Evolutionary conservation across 768 basidiomycete genomes (phyloP).

Genomic region (Xanthoconium stramineum): DNA sequence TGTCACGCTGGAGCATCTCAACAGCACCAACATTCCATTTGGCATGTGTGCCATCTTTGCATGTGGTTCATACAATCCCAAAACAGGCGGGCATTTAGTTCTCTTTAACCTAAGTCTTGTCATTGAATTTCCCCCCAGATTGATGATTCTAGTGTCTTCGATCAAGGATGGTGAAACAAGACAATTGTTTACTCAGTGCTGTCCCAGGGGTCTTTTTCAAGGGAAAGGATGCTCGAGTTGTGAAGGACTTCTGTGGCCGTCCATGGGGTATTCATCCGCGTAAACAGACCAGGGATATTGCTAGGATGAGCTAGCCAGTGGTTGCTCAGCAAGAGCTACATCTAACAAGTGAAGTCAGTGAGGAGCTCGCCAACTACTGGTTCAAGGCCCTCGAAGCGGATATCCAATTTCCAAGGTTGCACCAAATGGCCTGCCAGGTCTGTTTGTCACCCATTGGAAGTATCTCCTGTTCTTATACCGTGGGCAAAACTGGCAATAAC

Average conservation of each 20-base stretch:
- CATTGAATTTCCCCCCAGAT: no score
- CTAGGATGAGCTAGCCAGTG: not conserved
- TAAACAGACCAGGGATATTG: not conserved
- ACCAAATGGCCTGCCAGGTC: not conserved
- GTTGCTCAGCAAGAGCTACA: slow-evolving; percentile 1
- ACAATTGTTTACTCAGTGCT: no score
- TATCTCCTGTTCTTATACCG: not conserved
- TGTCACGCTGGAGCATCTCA: not conserved
- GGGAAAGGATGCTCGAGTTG: not conserved
- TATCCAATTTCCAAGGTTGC: not conserved
- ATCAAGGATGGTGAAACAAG: no score
- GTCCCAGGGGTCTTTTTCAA: no score
- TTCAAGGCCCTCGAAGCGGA: not conserved
- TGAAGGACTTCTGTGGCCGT: not conserved
- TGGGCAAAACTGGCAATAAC: slow-evolving; percentile 1
- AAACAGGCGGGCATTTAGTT: no score
- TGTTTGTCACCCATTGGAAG: not conserved
- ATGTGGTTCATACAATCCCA: not conserved
- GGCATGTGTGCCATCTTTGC: not conserved
- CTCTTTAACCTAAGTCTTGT: no score
- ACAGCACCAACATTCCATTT: not conserved
- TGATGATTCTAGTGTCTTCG: no score
- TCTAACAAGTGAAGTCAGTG: slow-evolving; percentile 5
- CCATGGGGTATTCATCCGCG: not conserved
- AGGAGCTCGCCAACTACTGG: not conserved